Conservation (phyloP, 257 asterid genomes). For the Fraxinus quadrangulata region DNA sequence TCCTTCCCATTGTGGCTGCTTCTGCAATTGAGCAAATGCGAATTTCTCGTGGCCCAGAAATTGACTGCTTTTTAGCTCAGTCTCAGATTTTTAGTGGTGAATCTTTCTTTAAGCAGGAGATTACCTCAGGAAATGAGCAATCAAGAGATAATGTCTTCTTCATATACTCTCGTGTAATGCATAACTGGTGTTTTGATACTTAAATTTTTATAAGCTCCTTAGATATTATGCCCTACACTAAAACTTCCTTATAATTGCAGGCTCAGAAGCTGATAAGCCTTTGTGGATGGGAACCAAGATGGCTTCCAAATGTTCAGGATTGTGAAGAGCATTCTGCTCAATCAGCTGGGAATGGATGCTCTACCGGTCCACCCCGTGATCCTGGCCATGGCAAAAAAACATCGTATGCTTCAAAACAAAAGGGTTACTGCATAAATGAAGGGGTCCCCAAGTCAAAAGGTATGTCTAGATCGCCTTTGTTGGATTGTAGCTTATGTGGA, state of each 20-base stretch:
- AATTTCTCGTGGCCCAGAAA: conserved; percentile 70
- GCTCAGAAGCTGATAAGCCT: conserved; percentile 84
- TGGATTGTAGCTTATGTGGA: conserved; percentile 98
- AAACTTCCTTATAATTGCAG: conserved; percentile 12
- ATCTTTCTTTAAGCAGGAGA: conserved; percentile 69
- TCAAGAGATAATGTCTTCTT: conserved; percentile 63
- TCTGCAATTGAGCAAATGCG: conserved; percentile 81
- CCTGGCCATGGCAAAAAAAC: conserved; percentile 82
- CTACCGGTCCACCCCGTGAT: conserved; percentile 84
- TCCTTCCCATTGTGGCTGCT: conserved; percentile 76
- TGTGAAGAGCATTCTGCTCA: conserved; percentile 99
- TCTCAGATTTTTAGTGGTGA: conserved; percentile 54
- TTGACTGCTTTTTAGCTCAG: conserved; percentile 82
- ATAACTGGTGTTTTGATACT: conserved; percentile 11
- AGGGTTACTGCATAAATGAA: conserved; percentile 47
- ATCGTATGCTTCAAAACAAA: conserved; percentile 64
- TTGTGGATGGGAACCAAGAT: conserved; percentile 99
- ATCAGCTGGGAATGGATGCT: conserved; percentile 87
- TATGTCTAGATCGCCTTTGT: conserved; percentile 78
- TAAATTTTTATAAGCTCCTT: background rate
- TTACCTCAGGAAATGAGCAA: conserved; percentile 53
- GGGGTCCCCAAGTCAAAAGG: conserved; percentile 60
- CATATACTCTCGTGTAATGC: conserved; percentile 71
- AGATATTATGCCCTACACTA: conserved; percentile 14
- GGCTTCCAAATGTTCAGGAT: conserved; percentile 99